Evolutionary conservation across 352 stramenopile genomes (phyloP).

Genomic region (Lagenidium sp.): DNA sequence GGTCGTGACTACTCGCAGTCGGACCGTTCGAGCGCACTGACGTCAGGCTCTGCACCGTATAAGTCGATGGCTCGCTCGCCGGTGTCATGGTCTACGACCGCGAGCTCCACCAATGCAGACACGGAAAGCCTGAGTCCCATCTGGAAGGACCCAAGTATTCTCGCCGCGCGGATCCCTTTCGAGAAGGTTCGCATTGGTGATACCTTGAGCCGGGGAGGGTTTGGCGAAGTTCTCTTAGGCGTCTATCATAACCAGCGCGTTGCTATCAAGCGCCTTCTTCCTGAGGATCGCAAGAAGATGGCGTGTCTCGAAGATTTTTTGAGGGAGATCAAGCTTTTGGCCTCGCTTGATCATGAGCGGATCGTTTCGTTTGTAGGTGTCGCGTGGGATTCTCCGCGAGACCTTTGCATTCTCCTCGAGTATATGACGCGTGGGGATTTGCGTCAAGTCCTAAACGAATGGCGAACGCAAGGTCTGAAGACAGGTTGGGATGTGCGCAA

Average conservation of each 20-base stretch:
- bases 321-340: conserved; percentile 33
- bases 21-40: background rate
- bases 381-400: conserved; percentile 21
- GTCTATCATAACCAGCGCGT: conserved; percentile 25
- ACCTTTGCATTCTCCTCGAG: conserved; percentile 26
- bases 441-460: conserved; percentile 16
- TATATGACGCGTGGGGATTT: conserved; percentile 28
- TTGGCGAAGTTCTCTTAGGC: conserved; percentile 33
- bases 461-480: conserved; percentile 1
- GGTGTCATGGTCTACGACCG: conserved; percentile 4
- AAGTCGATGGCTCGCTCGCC: background rate
- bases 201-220: conserved; percentile 33
- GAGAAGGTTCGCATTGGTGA: conserved; percentile 23
- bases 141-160: conserved; percentile 38
- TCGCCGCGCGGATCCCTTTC: conserved; percentile 36
- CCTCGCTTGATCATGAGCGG: conserved; percentile 27
- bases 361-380: conserved; percentile 30
- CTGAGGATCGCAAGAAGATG: conserved; percentile 27
- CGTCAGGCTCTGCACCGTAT: no score
- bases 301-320: conserved; percentile 39
- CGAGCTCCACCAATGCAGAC: conserved; percentile 1
- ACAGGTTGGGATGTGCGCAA: conserved; percentile 20
- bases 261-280: conserved; percentile 39
- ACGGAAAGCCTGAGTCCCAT: conserved; percentile 17
- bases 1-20: no score